Evolutionary conservation across 164 flowering plant genomes (phyloP).

Genomic region (Liquidambar formosana): DNA sequence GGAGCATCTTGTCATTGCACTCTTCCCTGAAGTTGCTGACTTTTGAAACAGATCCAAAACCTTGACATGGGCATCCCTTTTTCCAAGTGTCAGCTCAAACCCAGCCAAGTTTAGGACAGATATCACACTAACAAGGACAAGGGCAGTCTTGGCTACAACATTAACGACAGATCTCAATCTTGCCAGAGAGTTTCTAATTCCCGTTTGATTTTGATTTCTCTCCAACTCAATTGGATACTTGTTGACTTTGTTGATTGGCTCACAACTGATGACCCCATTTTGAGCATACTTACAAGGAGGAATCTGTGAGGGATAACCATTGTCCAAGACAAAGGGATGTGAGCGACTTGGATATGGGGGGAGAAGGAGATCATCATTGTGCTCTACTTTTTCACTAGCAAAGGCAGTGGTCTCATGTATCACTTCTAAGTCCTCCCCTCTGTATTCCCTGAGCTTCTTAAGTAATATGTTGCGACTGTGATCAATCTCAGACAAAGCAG

Average conservation of each 20-base stretch:
- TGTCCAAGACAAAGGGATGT: slow-evolving; percentile 39
- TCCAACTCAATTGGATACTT: slow-evolving; percentile 18
- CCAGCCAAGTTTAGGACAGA: slow-evolving; percentile 66
- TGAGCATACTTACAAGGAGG: slow-evolving; percentile 24
- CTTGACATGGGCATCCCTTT: slow-evolving; percentile 34
- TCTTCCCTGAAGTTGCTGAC: slow-evolving; percentile 29
- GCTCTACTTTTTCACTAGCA: slow-evolving; percentile 76
- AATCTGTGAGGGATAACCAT: slow-evolving; percentile 39
- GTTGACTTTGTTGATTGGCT: slow-evolving; percentile 25
- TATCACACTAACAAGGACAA: slow-evolving; percentile 68
- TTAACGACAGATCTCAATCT: slow-evolving; percentile 37
- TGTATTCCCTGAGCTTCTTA: slow-evolving; percentile 77
- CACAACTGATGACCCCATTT: slow-evolving; percentile 34
- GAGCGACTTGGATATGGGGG: slow-evolving; percentile 84
- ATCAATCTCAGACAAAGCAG: slow-evolving; percentile 78
- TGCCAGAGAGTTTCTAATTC: slow-evolving; percentile 23
- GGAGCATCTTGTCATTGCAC: slow-evolving; percentile 48
- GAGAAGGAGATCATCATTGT: slow-evolving; percentile 73
- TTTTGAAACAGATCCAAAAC: slow-evolving; percentile 30
- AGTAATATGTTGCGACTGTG: slow-evolving; percentile 66
- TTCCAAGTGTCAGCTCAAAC: slow-evolving; percentile 50
- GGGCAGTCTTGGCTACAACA: slow-evolving; percentile 54
- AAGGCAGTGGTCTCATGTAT: slow-evolving; percentile 80
- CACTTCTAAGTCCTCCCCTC: slow-evolving; percentile 80
- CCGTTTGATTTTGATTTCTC: slow-evolving; percentile 17